phyloP scores from a whole-genome alignment of 2,329 filamentous ascomycete genomes.

The Ceratocystis cubensis region DNA sequence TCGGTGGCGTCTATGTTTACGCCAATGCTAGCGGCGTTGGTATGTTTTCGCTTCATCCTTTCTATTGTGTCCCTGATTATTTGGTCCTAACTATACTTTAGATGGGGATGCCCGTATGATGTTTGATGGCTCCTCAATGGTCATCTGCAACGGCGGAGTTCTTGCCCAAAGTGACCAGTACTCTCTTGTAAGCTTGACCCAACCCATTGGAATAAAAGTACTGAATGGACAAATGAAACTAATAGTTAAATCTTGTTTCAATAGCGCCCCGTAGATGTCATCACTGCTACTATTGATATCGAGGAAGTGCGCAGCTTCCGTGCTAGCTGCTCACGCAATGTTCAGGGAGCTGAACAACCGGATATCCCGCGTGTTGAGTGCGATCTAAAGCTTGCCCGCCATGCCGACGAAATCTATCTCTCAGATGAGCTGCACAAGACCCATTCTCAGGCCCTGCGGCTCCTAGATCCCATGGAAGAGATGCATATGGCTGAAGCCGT shows the following conservation, averaged over 20 bases:
- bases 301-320: constrained; percentile 57
- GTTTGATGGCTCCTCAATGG: constrained; percentile 28
- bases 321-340: constrained; percentile 41
- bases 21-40: constrained; percentile 28
- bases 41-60: background rate
- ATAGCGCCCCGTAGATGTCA: constrained; percentile 49
- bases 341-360: constrained; percentile 41
- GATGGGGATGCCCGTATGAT: constrained; percentile 30
- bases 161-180: constrained; percentile 53
- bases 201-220: constrained; percentile 27
- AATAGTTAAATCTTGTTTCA: background rate
- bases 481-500: constrained; percentile 26
- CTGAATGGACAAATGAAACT: background rate
- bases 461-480: constrained; percentile 28
- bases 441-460: constrained; percentile 22
- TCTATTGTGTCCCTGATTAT: background rate
- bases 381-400: constrained; percentile 25
- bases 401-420: constrained; percentile 25
- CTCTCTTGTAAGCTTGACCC: constrained; percentile 34
- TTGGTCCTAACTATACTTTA: constrained; percentile 11
- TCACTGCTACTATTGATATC: constrained; percentile 53
- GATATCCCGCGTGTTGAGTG: constrained; percentile 26
- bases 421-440: constrained; percentile 26
- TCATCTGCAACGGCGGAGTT: constrained; percentile 44
- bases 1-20: constrained; percentile 44